Base-by-base conservation (phyloP, 352 stramenopile genomes). In the Globisporangium takayamanum region DNA sequence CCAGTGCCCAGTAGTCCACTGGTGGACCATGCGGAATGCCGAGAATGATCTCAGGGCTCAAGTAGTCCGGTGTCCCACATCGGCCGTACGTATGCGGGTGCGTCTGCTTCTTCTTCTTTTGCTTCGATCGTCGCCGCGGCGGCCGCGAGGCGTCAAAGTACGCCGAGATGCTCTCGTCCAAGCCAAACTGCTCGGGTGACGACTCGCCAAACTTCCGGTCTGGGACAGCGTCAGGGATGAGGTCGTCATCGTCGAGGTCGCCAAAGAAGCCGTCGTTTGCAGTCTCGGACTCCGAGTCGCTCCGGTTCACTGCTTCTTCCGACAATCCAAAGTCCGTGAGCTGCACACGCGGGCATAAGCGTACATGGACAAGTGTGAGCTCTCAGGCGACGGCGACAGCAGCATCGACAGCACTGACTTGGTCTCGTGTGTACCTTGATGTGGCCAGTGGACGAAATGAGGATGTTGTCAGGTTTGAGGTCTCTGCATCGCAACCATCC, bases 401-500 rank as follows among this genome's bases (percentile, higher is more conserved):
- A 52, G 28, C 14, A 53, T 36, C 8, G 5, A 25, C 44, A 25
- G 25, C 44, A 28, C 30, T n/a, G 20, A 22, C 3, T 26, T 42
- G 22, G 25, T 39, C 7, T 15, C 39, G 28, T 55, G 54, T 41
- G 44, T 14, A 87, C 84, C 72, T 95, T 95, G 62, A 95, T 92
- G 57, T 95, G 86, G 11, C 86, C 86, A 37, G 70, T 89, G 25
- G 80, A 91, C 18, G 80, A 94, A 55, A 96, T 91, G 30, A 96
- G 64, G 59, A 96, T 92, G 57, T 96, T 96, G 61, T 96, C 88
- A 33, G 88, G 88, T 50, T 96, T 96, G 16, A 96, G 65, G 68
- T 96, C 88, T 58, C 87, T 92, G 53, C 47, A 50, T 49, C 16
- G 20, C 62, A 42, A 55, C 55, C 48, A 46, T 50, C 37, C 46